Conservation (phyloP, 2,329 filamentous ascomycete genomes). For the Diaporthe vexans region DNA sequence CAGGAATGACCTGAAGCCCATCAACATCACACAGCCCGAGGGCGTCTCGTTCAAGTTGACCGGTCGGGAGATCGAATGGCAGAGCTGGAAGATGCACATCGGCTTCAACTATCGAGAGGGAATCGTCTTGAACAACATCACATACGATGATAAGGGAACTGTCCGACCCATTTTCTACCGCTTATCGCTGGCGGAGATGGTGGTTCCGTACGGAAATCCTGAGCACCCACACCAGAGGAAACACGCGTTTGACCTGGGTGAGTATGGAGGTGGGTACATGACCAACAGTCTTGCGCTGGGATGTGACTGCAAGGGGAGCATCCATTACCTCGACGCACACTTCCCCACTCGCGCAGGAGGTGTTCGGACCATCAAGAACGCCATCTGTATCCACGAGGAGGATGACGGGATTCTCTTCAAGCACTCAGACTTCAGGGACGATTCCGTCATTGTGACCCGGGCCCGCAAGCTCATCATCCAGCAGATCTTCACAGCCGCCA, state of each 20-base stretch:
- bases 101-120: conserved; percentile 97
- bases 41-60: conserved; percentile 88
- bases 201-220: conserved; percentile 88
- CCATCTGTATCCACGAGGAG: conserved; percentile 95
- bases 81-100: conserved; percentile 93
- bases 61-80: conserved; percentile 84
- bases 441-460: conserved; percentile 87
- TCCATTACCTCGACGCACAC: conserved; percentile 91
- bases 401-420: conserved; percentile 94
- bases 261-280: conserved; percentile 88
- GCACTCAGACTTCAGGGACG: conserved; percentile 93
- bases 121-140: conserved; percentile 90
- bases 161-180: conserved; percentile 88
- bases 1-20: conserved; percentile 82
- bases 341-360: conserved; percentile 84
- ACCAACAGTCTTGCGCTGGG: conserved; percentile 82
- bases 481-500: conserved; percentile 94
- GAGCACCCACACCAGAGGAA: conserved; percentile 86
- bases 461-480: conserved; percentile 89
- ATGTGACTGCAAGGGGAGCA: conserved; percentile 90
- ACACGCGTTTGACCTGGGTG: conserved; percentile 84
- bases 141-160: conserved; percentile 86
- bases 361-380: conserved; percentile 89
- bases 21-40: conserved; percentile 81
- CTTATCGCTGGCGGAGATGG: conserved; percentile 92